phyloP scores from a whole-genome alignment of 1,139 yeast species.

The Geotrichum phurueaensis region DNA sequence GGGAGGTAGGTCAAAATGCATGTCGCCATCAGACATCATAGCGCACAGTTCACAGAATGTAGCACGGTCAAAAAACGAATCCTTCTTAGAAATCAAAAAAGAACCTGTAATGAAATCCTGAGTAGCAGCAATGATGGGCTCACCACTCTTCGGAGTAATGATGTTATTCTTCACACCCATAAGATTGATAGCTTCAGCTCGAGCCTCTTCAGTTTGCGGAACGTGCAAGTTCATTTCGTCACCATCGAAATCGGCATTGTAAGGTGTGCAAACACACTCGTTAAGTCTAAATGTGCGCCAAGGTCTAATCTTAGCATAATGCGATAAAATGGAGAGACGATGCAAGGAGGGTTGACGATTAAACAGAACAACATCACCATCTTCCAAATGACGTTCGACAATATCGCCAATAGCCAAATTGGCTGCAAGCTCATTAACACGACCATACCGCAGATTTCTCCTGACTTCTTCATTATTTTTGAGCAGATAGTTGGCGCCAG shows the following conservation, averaged over 20 bases:
- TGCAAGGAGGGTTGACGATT: conserved; percentile 98
- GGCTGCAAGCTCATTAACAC: conserved; percentile 69
- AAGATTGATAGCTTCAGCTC: conserved; percentile 94
- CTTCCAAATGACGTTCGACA: conserved; percentile 96
- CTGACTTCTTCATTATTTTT: conserved; percentile 81
- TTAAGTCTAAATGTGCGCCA: conserved; percentile 97
- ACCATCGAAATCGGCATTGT: conserved; percentile 99
- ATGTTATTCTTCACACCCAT: conserved; percentile 97
- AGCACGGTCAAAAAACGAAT: conserved; percentile 85
- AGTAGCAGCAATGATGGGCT: conserved; percentile 98
- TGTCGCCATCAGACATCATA: conserved; percentile 92
- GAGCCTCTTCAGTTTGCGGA: conserved; percentile 97
- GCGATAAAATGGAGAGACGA: conserved; percentile 87
- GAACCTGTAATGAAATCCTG: conserved; percentile 99
- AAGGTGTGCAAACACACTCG: conserved; percentile 99
- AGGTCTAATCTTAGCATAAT: conserved; percentile 91
- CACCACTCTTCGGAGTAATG: conserved; percentile 95
- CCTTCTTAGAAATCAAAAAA: conserved; percentile 85
- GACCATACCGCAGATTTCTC: conserved; percentile 85
- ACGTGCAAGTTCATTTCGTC: conserved; percentile 99
- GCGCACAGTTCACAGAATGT: conserved; percentile 74
- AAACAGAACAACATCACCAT: conserved; percentile 91
- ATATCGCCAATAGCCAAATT: conserved; percentile 80
- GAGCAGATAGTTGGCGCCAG: conserved; percentile 91
- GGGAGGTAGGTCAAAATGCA: conserved; percentile 89